These are phyloP conservation scores for Aspergillus aculeatinus DNA, from an alignment of 2,329 filamentous ascomycete species.

Conservation along the genomic window DNA sequence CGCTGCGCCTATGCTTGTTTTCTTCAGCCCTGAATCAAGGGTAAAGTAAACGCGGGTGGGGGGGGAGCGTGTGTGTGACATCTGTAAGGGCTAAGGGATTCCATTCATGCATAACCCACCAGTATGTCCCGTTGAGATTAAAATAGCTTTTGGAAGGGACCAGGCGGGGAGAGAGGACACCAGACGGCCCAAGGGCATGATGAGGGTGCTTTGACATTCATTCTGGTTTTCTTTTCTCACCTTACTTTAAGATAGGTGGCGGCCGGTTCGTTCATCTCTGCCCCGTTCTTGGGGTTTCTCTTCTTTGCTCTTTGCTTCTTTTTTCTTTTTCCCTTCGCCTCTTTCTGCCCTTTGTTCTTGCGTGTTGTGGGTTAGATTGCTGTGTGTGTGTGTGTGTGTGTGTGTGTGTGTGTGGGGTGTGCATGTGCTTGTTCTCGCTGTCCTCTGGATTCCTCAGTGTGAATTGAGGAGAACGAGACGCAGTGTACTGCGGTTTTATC, in stretches of 20 bases:
- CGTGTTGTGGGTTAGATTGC: neutral
- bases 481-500: neutral
- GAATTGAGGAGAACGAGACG: neutral
- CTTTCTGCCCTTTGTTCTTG: neutral
- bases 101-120: neutral
- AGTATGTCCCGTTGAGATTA: neutral
- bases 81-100: neutral
- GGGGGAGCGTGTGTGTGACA: neutral
- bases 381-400: neutral
- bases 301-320: neutral
- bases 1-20: neutral
- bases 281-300: neutral
- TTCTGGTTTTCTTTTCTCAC: too few relatives aligned
- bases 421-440: neutral
- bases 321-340: neutral
- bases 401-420: neutral
- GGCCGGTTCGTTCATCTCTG: neutral
- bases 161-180: neutral
- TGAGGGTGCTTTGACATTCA: neutral
- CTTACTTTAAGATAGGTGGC: conserved; percentile 2
- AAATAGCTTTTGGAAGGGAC: neutral
- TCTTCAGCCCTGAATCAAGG: neutral
- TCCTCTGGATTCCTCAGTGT: neutral
- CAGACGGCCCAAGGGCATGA: neutral
- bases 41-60: neutral